A percentile compares a stretch with the other conserved stretches of the same genome.
Conservation (phyloP, 2,329 filamentous ascomycete species). For the Botrytis medusae region DNA sequence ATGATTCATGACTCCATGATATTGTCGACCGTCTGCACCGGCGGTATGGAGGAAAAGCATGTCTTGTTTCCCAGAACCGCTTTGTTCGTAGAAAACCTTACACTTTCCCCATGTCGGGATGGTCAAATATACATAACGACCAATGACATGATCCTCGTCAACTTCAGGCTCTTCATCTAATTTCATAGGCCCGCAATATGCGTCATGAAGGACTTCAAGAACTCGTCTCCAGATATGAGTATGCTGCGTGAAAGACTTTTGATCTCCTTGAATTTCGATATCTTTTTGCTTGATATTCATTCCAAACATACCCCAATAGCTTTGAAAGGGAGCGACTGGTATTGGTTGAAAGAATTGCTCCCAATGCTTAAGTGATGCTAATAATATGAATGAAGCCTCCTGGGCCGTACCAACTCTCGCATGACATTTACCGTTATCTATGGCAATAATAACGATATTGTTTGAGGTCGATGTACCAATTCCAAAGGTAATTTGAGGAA, state of each 20-base stretch:
- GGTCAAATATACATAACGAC: slow-evolving; percentile 48
- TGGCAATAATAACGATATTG: background rate
- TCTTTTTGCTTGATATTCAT: slow-evolving; percentile 52
- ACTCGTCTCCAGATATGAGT: slow-evolving; percentile 49
- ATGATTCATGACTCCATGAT: slow-evolving; percentile 54
- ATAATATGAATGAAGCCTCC: background rate
- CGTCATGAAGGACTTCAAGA: slow-evolving; percentile 50
- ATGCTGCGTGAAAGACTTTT: slow-evolving; percentile 42
- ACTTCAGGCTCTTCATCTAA: slow-evolving; percentile 43
- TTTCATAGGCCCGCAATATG: slow-evolving; percentile 46
- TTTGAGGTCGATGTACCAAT: background rate
- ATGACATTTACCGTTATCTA: background rate
- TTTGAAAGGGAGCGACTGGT: slow-evolving; percentile 25
- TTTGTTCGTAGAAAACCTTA: slow-evolving; percentile 51
- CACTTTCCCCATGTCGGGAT: slow-evolving; percentile 49
- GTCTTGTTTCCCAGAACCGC: slow-evolving; percentile 47
- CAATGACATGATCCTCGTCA: slow-evolving; percentile 47
- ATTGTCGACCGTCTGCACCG: slow-evolving; percentile 49
- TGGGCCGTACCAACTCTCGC: background rate
- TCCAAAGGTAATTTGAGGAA: background rate
- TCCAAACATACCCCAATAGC: slow-evolving; percentile 39
- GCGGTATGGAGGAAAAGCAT: slow-evolving; percentile 49
- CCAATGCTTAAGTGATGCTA: slow-evolving; percentile 24
- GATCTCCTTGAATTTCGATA: slow-evolving; percentile 48
- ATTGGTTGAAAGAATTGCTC: slow-evolving; percentile 26